A percentile compares a stretch with the other conserved stretches of the same genome.
Conservation (phyloP, 179 eudicot species). For the Silene noctiflora region DNA sequence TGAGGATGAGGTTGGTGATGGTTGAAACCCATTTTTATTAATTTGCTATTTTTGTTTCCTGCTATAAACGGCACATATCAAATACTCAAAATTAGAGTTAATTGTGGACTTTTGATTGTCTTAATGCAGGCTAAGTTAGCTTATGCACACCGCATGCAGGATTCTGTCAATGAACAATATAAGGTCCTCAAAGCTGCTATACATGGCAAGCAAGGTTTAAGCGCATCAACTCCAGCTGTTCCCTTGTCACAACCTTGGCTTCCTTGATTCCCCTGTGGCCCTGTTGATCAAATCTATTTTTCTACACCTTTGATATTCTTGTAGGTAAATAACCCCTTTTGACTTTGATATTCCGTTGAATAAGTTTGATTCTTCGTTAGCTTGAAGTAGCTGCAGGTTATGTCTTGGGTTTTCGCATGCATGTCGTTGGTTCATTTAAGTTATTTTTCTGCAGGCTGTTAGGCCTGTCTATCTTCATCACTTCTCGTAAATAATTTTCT, state of each 20-base stretch:
- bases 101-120: constrained; percentile 5
- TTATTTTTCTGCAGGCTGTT: too few species aligned
- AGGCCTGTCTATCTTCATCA: too few species aligned
- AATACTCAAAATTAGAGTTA: background rate
- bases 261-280: background rate
- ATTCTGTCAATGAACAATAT: constrained; percentile 64
- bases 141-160: constrained; percentile 47
- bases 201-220: constrained; percentile 61
- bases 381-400: background rate
- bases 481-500: background rate
- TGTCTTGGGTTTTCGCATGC: too few species aligned
- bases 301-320: constrained; percentile 3
- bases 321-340: constrained; percentile 19
- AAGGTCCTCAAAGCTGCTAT: constrained; percentile 56
- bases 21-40: background rate
- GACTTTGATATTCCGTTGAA: background rate
- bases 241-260: constrained; percentile 82
- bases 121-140: constrained; percentile 58
- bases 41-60: background rate
- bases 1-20: constrained; percentile 64
- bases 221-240: constrained; percentile 52
- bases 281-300: constrained; percentile 6
- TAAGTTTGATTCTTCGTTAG: background rate
- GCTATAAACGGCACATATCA: background rate
- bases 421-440: too few species aligned